These are phyloP conservation scores for Fibroporia radiculosa DNA, from an alignment of 768 basidiomycete genomes.

Conservation along the genomic window DNA sequence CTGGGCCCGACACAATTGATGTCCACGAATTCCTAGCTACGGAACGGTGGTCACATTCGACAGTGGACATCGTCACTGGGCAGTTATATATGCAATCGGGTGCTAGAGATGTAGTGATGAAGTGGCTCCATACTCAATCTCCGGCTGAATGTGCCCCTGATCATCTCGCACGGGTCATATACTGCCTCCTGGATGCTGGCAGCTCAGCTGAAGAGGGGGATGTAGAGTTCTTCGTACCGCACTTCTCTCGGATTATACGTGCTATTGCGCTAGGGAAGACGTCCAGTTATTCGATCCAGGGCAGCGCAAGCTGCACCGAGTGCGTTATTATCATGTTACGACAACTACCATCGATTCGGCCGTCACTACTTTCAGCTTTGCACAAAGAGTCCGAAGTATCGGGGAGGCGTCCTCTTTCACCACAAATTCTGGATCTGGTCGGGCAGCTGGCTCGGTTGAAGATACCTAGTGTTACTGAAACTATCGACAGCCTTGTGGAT, in stretches of 20 bases:
- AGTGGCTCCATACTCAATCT: slow-evolving; percentile 16
- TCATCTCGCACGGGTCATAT: slow-evolving; percentile 17
- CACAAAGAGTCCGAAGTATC: slow-evolving; percentile 1
- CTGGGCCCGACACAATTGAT: background rate
- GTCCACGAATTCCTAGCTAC: background rate
- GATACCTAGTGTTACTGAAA: background rate
- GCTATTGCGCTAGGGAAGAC: slow-evolving; percentile 5
- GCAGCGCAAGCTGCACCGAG: slow-evolving; percentile 1
- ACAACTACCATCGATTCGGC: background rate
- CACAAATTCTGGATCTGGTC: background rate
- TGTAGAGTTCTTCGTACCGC: slow-evolving; percentile 5
- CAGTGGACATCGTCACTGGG: slow-evolving; percentile 13
- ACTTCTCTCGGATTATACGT: slow-evolving; percentile 14
- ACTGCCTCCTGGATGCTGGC: slow-evolving; percentile 11
- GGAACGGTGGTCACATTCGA: slow-evolving; percentile 10
- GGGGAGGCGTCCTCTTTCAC: slow-evolving; percentile 2
- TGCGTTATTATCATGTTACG: slow-evolving; percentile 2
- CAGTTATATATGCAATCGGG: slow-evolving; percentile 13
- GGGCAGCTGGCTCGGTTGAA: background rate
- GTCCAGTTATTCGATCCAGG: background rate
- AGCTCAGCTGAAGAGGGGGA: slow-evolving; percentile 3
- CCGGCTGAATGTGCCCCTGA: slow-evolving; percentile 3
- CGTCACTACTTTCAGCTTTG: slow-evolving; percentile 1
- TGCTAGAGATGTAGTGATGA: background rate
- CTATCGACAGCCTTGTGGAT: slow-evolving; percentile 11